Evolutionary conservation across 257 asterid genomes (phyloP).

Genomic region (Nicotiana otophora): DNA sequence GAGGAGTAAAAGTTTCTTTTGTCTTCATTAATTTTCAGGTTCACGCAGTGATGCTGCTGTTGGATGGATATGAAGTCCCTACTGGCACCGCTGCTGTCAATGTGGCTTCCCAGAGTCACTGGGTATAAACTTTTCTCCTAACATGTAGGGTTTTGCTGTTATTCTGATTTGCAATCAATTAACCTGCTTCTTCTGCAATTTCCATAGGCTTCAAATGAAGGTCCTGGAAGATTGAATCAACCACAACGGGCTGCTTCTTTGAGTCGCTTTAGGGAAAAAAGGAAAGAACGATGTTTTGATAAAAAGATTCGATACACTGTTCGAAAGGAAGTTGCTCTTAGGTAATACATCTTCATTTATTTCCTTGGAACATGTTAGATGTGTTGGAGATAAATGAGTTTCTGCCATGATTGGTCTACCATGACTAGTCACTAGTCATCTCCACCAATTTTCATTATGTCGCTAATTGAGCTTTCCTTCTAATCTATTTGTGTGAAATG

Average conservation of each 20-base stretch:
- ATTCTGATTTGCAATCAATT: not conserved
- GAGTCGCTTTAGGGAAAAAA: slow-evolving; percentile 64
- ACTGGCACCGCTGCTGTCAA: slow-evolving; percentile 36
- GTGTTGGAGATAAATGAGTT: not conserved
- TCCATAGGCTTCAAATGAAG: slow-evolving; percentile 1
- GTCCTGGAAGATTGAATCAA: slow-evolving; percentile 38
- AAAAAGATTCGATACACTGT: slow-evolving; percentile 78
- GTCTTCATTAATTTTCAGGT: slow-evolving; percentile 37
- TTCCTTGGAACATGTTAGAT: not conserved
- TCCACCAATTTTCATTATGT: not conserved
- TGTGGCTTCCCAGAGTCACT: slow-evolving; percentile 28
- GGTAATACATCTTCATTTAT: slow-evolving; percentile 23
- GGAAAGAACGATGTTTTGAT: slow-evolving; percentile 72
- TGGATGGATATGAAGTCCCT: slow-evolving; percentile 75
- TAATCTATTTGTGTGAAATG: not conserved
- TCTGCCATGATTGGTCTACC: not conserved
- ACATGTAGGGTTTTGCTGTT: not conserved
- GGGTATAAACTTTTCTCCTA: slow-evolving; percentile 32
- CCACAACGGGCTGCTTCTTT: slow-evolving; percentile 69
- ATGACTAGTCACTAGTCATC: not conserved
- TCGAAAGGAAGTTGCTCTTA: slow-evolving; percentile 77
- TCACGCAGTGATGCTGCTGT: slow-evolving; percentile 69
- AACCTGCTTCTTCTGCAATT: not conserved
- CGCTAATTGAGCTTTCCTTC: not conserved
- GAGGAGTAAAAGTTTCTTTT: not conserved